Conservation (phyloP, 352 stramenopile genomes). For the Phytophthora vignae region DNA sequence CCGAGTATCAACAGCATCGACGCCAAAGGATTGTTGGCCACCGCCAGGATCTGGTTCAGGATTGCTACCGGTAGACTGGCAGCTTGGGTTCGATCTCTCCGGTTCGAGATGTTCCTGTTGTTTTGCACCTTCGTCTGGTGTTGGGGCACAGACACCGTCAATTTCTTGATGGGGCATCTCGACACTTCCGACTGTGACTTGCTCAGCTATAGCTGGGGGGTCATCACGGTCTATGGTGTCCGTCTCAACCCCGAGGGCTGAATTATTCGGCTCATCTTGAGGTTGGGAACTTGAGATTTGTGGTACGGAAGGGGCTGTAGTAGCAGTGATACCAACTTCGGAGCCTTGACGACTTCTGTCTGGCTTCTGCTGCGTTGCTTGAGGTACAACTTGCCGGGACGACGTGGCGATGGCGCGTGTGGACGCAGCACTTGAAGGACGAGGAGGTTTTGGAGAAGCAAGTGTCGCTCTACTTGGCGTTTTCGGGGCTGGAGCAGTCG, state of each 20-base stretch:
- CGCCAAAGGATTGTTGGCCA: not conserved
- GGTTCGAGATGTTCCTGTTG: not conserved
- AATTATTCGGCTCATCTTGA: not conserved
- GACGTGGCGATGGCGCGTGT: conserved; percentile 2
- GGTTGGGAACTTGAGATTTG: conserved; percentile 2
- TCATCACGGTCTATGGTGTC: not conserved
- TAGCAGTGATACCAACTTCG: not conserved
- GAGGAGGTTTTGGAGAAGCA: conserved; percentile 1
- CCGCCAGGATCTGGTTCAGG: not conserved
- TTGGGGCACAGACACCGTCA: not conserved
- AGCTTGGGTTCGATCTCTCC: not conserved
- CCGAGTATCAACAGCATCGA: not conserved
- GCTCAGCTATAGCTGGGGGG: not conserved
- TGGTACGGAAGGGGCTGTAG: not conserved
- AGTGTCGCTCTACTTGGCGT: conserved; percentile 5
- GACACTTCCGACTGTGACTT: not conserved
- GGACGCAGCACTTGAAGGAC: conserved; percentile 24
- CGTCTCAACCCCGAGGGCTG: not conserved
- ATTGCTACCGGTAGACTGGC: not conserved
- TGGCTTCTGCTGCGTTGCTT: not conserved
- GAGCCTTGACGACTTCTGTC: not conserved
- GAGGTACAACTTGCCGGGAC: not conserved
- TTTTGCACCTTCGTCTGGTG: not conserved
- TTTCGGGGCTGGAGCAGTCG: conserved; percentile 6
- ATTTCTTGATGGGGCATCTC: not conserved